These are phyloP conservation scores for Pichia gijzeniarum DNA, from an alignment of 805 yeast species.

Conservation along the genomic window DNA sequence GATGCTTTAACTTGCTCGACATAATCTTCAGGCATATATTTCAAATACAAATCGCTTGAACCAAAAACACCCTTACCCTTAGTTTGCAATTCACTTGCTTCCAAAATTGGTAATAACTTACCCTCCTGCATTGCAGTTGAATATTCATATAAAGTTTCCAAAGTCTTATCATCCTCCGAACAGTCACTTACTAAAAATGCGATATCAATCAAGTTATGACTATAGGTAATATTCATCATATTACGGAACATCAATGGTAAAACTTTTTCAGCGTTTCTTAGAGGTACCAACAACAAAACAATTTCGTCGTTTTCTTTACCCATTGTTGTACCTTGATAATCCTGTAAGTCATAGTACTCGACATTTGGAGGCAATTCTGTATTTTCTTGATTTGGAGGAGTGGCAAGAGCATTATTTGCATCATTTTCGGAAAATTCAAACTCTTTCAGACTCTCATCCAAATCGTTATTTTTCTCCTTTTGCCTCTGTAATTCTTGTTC, in stretches of 20 bases:
- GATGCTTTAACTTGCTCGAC: slow-evolving; percentile 50
- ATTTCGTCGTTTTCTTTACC: slow-evolving; percentile 53
- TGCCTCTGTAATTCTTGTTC: background rate
- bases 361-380: slow-evolving; percentile 10
- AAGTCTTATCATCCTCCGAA: slow-evolving; percentile 56
- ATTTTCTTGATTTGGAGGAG: slow-evolving; percentile 13
- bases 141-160: slow-evolving; percentile 59
- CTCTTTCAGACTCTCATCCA: background rate
- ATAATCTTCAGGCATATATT: slow-evolving; percentile 62
- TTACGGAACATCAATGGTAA: slow-evolving; percentile 79
- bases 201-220: slow-evolving; percentile 70
- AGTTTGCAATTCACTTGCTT: slow-evolving; percentile 34
- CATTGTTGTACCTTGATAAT: slow-evolving; percentile 45
- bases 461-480: too few relatives aligned
- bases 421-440: background rate
- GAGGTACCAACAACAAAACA: slow-evolving; percentile 64
- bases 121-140: slow-evolving; percentile 67
- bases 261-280: slow-evolving; percentile 72
- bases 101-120: slow-evolving; percentile 45
- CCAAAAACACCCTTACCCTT: slow-evolving; percentile 39
- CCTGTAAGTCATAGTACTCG: slow-evolving; percentile 52
- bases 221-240: slow-evolving; percentile 80
- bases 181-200: slow-evolving; percentile 81
- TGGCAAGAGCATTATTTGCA: slow-evolving; percentile 8
- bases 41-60: slow-evolving; percentile 54